phyloP scores from a whole-genome alignment of 148 eudicot species.

The Cornus florida region DNA sequence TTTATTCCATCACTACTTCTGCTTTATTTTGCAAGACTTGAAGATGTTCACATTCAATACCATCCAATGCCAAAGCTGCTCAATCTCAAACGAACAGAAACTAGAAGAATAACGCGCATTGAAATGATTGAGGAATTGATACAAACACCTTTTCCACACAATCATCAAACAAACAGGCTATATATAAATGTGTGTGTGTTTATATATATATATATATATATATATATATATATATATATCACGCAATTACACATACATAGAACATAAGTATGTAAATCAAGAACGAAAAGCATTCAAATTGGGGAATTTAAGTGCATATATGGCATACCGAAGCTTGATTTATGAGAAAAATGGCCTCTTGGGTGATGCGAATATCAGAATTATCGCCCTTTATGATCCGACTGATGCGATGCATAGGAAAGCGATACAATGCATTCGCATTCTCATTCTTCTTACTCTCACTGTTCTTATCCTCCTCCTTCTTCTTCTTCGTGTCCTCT shows the following conservation, averaged over 20 bases:
- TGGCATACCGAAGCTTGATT: slow-evolving; percentile 68
- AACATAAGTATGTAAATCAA: background rate
- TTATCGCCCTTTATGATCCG: slow-evolving; percentile 55
- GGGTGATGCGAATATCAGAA: slow-evolving; percentile 40
- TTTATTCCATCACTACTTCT: no score
- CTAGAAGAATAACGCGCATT: background rate
- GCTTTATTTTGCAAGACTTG: no score
- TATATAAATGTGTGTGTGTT: background rate
- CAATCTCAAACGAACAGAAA: no score
- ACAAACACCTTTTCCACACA: slow-evolving; percentile 1
- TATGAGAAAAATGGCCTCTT: slow-evolving; percentile 62
- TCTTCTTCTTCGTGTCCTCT: slow-evolving; percentile 8
- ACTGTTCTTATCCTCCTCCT: slow-evolving; percentile 7
- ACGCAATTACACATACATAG: no score
- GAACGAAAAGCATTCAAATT: background rate
- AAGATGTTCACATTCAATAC: no score
- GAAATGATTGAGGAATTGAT: slow-evolving; percentile 5
- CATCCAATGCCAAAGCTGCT: no score
- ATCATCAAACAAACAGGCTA: background rate
- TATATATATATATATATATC: no score
- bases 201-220: no score
- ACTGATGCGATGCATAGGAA: slow-evolving; percentile 51
- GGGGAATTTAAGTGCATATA: background rate
- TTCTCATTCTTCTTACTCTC: background rate
- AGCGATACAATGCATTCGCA: slow-evolving; percentile 22